Percentiles rank a stretch among this genome's conserved stretches.
These are phyloP conservation scores for Dipsacomyces acuminosporus DNA, from an alignment of 371 early-diverging fungal species.

Conservation along the genomic window DNA sequence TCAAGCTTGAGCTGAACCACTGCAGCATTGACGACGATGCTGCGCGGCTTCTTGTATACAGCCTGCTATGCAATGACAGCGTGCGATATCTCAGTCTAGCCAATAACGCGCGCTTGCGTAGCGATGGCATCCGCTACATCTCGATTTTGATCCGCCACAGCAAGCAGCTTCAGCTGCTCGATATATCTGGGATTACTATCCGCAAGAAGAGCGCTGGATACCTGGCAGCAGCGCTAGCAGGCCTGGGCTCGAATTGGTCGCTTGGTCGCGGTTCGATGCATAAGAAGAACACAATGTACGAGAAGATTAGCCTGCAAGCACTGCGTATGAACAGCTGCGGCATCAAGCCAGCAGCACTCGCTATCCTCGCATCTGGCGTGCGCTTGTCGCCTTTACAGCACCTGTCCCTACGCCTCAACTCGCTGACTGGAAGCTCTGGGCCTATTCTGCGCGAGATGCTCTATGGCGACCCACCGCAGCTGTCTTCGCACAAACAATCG, in stretches of 20 bases:
- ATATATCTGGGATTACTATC: conserved; percentile 39
- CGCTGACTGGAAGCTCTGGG: conserved; percentile 26
- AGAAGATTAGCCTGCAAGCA: conserved; percentile 35
- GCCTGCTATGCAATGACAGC: conserved; percentile 44
- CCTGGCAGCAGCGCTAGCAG: conserved; percentile 39
- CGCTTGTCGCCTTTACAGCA: conserved; percentile 45
- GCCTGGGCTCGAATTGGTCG: conserved; percentile 42
- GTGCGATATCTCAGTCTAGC: conserved; percentile 45
- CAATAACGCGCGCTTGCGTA: conserved; percentile 35
- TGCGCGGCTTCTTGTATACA: conserved; percentile 35
- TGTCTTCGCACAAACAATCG: conserved; percentile 10
- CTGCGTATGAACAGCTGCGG: conserved; percentile 44
- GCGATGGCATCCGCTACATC: conserved; percentile 41
- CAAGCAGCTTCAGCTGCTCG: conserved; percentile 39
- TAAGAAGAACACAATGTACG: conserved; percentile 19
- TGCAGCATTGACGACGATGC: conserved; percentile 44
- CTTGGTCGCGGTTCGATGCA: conserved; percentile 42
- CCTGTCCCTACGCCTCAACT: conserved; percentile 43
- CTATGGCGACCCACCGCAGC: conserved; percentile 45
- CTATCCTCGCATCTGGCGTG: conserved; percentile 39
- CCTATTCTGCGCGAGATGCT: conserved; percentile 45
- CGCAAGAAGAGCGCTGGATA: conserved; percentile 45
- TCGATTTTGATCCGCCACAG: conserved; percentile 41
- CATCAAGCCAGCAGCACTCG: conserved; percentile 30
- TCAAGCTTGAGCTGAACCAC: conserved; percentile 41